These are phyloP conservation scores for Pseudogymnoascus sp. DNA, from an alignment of 2,329 filamentous ascomycete genomes.

Conservation along the genomic window DNA sequence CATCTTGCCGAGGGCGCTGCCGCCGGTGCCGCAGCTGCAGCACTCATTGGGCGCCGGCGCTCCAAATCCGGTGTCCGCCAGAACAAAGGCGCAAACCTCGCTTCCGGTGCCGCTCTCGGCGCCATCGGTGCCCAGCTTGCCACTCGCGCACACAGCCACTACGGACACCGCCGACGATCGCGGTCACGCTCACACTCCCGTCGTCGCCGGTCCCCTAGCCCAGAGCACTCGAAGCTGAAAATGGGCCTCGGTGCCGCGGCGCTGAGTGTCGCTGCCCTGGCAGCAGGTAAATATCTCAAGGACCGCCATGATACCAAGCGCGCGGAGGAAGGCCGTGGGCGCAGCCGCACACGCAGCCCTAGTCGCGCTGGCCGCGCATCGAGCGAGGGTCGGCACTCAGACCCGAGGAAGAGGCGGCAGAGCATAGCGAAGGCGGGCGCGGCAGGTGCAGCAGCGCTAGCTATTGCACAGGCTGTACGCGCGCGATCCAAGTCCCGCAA, in stretches of 20 bases:
- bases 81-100: slow-evolving; percentile 22
- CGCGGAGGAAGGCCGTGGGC: slow-evolving; percentile 48
- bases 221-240: slow-evolving; percentile 35
- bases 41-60: slow-evolving; percentile 48
- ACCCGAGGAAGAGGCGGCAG: slow-evolving; percentile 36
- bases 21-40: slow-evolving; percentile 53
- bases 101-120: slow-evolving; percentile 51
- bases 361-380: slow-evolving; percentile 33
- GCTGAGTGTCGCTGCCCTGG: slow-evolving; percentile 54
- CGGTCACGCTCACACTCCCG: slow-evolving; percentile 32
- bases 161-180: slow-evolving; percentile 34
- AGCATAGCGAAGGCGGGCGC: slow-evolving; percentile 32
- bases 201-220: neutral
- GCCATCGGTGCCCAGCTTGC: slow-evolving; percentile 54
- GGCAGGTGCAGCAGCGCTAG: slow-evolving; percentile 45
- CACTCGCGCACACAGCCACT: slow-evolving; percentile 52
- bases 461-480: slow-evolving; percentile 49
- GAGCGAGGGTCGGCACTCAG: slow-evolving; percentile 40
- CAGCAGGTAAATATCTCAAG: slow-evolving; percentile 57
- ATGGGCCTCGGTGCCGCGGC: slow-evolving; percentile 56
- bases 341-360: slow-evolving; percentile 41
- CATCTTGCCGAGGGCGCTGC: slow-evolving; percentile 57
- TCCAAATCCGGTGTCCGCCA: slow-evolving; percentile 28
- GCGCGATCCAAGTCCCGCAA: slow-evolving; percentile 48
- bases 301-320: slow-evolving; percentile 48